A percentile compares a stretch with the other conserved stretches of the same genome.
phyloP scores from a whole-genome alignment of 768 basidiomycete species.

The Naganishia onofrii region DNA sequence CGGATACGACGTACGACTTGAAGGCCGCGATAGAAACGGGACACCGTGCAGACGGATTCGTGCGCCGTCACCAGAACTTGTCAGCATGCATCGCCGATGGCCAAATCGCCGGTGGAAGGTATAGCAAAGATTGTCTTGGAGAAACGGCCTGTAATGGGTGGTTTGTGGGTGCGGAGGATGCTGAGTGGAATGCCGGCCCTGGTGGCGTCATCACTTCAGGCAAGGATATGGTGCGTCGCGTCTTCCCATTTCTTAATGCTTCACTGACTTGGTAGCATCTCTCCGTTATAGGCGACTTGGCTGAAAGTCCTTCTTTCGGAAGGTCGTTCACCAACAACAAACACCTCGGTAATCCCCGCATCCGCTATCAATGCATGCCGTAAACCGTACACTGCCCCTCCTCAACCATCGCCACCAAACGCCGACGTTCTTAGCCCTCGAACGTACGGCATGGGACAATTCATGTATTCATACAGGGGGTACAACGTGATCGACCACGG shows the following conservation, averaged over 20 bases:
- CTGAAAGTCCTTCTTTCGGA: constrained; percentile 35
- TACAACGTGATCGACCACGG: constrained; percentile 35
- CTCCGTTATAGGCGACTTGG: constrained; percentile 42
- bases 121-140: not conserved
- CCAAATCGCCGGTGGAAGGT: not conserved
- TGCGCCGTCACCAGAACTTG: constrained; percentile 25
- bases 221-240: constrained; percentile 39
- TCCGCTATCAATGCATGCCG: constrained; percentile 26
- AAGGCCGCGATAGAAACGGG: constrained; percentile 33
- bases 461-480: constrained; percentile 38
- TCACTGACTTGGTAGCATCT: too few species aligned
- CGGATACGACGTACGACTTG: constrained; percentile 34
- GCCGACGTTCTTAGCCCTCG: constrained; percentile 25
- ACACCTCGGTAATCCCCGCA: constrained; percentile 34
- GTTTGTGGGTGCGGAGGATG: constrained; percentile 30
- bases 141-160: not conserved
- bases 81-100: constrained; percentile 26
- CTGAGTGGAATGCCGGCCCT: constrained; percentile 34
- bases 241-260: not conserved
- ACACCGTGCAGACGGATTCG: constrained; percentile 32
- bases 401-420: not conserved
- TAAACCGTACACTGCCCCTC: constrained; percentile 13
- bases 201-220: constrained; percentile 39
- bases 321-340: constrained; percentile 13
- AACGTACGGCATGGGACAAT: constrained; percentile 43